A percentile compares a stretch with the other conserved stretches of the same genome.
Conservation (phyloP, 148 eudicot genomes). For the Limonium bicolor region DNA sequence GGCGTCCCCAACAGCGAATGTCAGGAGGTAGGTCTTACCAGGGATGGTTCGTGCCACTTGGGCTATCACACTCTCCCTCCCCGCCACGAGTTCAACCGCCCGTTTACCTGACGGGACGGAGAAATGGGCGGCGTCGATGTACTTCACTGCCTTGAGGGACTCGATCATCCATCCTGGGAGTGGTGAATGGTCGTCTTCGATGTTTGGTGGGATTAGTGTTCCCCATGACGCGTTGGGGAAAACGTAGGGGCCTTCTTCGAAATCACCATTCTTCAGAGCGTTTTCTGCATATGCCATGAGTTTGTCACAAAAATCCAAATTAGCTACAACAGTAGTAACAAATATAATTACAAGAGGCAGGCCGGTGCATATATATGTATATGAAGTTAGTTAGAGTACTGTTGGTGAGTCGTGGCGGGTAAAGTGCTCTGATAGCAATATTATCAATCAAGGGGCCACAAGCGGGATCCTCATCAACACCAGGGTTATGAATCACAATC, state of each 20-base stretch:
- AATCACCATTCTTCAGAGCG: slow-evolving; percentile 63
- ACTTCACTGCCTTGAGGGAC: slow-evolving; percentile 82
- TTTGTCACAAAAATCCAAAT: too few species aligned
- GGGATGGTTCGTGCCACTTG: slow-evolving; percentile 49
- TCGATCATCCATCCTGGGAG: slow-evolving; percentile 89
- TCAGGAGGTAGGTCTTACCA: slow-evolving; percentile 38
- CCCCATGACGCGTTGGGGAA: slow-evolving; percentile 82
- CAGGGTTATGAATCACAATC: slow-evolving; percentile 68
- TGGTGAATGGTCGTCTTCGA: slow-evolving; percentile 78
- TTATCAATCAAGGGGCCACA: slow-evolving; percentile 77
- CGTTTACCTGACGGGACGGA: slow-evolving; percentile 50
- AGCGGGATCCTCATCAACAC: slow-evolving; percentile 85
- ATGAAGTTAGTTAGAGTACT: slow-evolving; percentile 9
- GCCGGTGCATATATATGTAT: too few species aligned
- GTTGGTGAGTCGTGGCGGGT: slow-evolving; percentile 49
- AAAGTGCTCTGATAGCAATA: slow-evolving; percentile 49
- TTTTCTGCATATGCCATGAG: slow-evolving; percentile 50
- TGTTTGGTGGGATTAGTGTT: slow-evolving; percentile 76
- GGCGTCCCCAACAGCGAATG: slow-evolving; percentile 76
- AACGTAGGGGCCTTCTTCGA: slow-evolving; percentile 85
- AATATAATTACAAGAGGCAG: too few species aligned
- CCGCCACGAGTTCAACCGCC: slow-evolving; percentile 81
- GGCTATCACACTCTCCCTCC: slow-evolving; percentile 74
- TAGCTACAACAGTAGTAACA: too few species aligned
- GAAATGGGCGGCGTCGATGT: slow-evolving; percentile 67